Evolutionary conservation across 208 protist species (phyloP).

Genomic region (Acanthamoeba royreba): DNA sequence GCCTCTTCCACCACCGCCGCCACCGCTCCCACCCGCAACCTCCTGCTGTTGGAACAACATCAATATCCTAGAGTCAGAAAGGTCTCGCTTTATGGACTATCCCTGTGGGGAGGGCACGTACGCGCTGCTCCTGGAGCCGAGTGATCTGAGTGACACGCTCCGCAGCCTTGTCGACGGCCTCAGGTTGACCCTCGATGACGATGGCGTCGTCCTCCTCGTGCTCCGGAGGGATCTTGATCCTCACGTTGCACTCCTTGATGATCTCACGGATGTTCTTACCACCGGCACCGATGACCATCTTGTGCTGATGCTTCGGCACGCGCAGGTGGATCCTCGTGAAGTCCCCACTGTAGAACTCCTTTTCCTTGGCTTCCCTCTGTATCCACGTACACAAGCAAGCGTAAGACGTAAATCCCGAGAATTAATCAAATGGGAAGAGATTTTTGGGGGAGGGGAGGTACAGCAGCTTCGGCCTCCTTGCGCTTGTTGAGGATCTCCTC

Average conservation of each 20-base stretch:
- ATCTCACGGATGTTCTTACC: slow-evolving; percentile 25
- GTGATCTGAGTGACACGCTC: background rate
- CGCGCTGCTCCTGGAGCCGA: background rate
- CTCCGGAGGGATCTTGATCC: background rate
- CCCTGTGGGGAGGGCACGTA: background rate
- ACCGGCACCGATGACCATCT: background rate
- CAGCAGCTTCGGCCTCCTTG: background rate
- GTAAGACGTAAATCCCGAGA: background rate
- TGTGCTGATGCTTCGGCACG: background rate
- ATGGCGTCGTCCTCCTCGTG: background rate
- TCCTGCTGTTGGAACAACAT: too few relatives aligned
- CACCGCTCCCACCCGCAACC: background rate
- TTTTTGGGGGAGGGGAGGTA: background rate
- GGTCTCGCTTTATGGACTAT: background rate
- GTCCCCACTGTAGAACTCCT: background rate
- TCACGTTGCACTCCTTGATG: background rate
- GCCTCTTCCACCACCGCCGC: background rate
- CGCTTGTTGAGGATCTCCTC: slow-evolving; percentile 5
- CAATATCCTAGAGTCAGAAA: background rate
- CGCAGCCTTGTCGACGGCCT: background rate
- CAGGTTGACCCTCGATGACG: background rate
- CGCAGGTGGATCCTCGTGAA: background rate
- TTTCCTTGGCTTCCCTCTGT: background rate
- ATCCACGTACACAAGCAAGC: background rate
- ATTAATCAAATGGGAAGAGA: background rate